Evolutionary conservation across 306 rosid genomes (phyloP).

Genomic region (Dicorynia guianensis): DNA sequence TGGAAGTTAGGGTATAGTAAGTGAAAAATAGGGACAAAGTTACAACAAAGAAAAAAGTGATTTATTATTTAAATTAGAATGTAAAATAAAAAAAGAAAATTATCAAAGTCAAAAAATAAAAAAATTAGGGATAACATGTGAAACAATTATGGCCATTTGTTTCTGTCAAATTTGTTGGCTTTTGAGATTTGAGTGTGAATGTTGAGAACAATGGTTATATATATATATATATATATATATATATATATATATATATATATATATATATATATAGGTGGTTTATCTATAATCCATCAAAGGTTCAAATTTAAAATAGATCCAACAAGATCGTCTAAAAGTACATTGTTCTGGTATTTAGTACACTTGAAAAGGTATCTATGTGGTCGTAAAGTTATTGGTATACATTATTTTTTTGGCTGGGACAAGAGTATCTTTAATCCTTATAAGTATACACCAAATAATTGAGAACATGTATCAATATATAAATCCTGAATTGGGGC

Average conservation of each 20-base stretch:
- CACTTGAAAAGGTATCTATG: not conserved
- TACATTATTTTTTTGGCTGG: no score
- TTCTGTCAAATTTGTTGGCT: constrained; percentile 42
- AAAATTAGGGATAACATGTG: no score
- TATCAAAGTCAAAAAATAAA: no score
- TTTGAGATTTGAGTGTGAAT: constrained; percentile 34
- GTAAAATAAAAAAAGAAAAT: no score
- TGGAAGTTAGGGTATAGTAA: no score
- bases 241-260: no score
- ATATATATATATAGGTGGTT: no score
- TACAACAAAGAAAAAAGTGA: no score
- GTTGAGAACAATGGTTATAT: constrained; percentile 22
- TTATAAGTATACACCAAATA: not conserved
- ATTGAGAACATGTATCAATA: not conserved
- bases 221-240: no score
- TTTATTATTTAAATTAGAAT: no score
- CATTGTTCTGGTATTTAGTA: not conserved
- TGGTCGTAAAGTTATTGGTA: not conserved
- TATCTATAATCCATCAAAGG: not conserved
- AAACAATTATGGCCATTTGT: constrained; percentile 42
- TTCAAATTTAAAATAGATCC: not conserved
- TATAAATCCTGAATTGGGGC: not conserved
- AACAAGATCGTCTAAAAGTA: not conserved
- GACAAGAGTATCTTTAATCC: not conserved
- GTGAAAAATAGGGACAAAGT: no score